phyloP scores from a whole-genome alignment of 495 filamentous ascomycete species.

The Neurospora hispaniola region DNA sequence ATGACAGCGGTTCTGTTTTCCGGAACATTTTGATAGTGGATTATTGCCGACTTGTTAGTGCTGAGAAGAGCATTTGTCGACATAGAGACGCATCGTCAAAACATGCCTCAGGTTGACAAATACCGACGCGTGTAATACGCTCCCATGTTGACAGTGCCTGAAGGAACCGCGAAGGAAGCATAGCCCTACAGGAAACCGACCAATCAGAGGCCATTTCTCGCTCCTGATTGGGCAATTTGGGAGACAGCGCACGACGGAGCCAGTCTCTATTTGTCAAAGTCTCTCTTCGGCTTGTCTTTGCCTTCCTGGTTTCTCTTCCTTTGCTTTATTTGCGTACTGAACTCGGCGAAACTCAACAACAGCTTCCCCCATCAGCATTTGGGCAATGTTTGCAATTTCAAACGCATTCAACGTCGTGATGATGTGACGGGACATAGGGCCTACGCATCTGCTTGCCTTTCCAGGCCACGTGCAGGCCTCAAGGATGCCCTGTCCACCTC shows the following conservation, averaged over 20 bases:
- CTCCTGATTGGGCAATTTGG: background rate
- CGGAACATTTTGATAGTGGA: no score
- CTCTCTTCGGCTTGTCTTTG: background rate
- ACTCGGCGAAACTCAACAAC: background rate
- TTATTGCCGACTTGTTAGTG: no score
- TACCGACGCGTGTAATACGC: background rate
- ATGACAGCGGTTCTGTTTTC: no score
- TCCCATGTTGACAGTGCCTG: background rate
- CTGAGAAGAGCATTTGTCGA: no score
- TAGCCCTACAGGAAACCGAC: background rate
- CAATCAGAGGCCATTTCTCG: background rate
- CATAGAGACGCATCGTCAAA: no score
- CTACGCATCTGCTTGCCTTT: background rate
- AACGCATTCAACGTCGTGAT: background rate
- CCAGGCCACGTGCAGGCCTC: background rate
- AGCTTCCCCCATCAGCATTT: background rate
- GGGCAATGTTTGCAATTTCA: background rate
- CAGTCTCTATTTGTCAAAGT: background rate
- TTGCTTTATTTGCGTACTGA: background rate
- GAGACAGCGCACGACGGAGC: background rate
- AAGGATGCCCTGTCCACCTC: background rate
- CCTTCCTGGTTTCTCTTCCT: background rate
- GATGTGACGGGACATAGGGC: background rate
- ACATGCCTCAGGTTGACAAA: no score
- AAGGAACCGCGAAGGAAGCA: background rate